phyloP scores from a whole-genome alignment of 2,329 filamentous ascomycete genomes.

The Colletotrichum destructivum region DNA sequence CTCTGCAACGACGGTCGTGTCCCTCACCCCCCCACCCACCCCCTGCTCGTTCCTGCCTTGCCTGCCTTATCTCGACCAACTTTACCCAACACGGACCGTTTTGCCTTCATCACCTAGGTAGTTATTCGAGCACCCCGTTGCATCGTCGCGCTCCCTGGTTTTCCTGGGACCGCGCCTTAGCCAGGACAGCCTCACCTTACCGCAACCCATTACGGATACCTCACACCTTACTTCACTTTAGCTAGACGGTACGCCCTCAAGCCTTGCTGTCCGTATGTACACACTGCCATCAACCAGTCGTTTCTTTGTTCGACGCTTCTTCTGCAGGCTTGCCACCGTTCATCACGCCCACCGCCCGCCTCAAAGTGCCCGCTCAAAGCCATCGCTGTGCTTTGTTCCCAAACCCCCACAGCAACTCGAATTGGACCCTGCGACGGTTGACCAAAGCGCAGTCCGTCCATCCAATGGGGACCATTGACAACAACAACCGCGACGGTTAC shows the following conservation, averaged over 20 bases:
- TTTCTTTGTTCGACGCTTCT: neutral
- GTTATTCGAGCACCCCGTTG: conserved; percentile 8
- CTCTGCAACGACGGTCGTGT: conserved; percentile 1
- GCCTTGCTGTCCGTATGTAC: neutral
- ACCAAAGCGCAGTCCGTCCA: conserved; percentile 14
- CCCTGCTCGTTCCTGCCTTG: neutral
- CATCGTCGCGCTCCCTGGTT: conserved; percentile 1
- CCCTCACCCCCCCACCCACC: neutral
- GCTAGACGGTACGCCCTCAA: neutral
- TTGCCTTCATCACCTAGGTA: conserved; percentile 3
- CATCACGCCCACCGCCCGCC: conserved; percentile 3
- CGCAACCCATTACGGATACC: neutral
- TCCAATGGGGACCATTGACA: neutral
- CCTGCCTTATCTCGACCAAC: conserved; percentile 3
- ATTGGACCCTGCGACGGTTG: conserved; percentile 8
- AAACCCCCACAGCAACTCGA: neutral
- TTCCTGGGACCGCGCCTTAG: neutral
- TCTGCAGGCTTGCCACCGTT: neutral
- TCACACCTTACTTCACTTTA: conserved; percentile 4
- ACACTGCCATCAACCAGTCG: conserved; percentile 5
- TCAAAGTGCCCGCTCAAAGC: neutral
- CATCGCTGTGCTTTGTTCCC: neutral
- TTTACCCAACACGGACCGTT: conserved; percentile 24
- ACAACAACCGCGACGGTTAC: conserved; percentile 4
- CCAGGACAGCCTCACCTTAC: conserved; percentile 7